Evolutionary conservation across 1,139 yeast genomes (phyloP).

Genomic region (Sugiyamaella neomexicana): DNA sequence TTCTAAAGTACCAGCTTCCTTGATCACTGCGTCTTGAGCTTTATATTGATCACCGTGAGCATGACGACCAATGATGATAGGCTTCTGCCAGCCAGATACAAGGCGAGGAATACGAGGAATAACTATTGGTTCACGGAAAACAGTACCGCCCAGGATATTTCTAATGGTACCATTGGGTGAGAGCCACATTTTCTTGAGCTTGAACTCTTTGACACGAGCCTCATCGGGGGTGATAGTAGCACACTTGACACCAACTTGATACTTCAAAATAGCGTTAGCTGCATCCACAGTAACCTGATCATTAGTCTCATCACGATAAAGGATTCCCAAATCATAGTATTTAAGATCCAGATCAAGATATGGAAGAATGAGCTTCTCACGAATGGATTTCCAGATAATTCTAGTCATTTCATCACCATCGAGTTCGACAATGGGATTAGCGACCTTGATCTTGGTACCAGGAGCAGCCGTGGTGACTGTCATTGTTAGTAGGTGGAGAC

Average conservation of each 20-base stretch:
- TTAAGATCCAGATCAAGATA: constrained; percentile 84
- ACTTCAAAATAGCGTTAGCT: constrained; percentile 83
- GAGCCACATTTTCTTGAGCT: constrained; percentile 92
- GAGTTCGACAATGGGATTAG: constrained; percentile 88
- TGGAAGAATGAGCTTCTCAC: constrained; percentile 74
- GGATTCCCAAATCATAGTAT: constrained; percentile 87
- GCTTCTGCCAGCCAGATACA: constrained; percentile 91
- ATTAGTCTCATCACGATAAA: constrained; percentile 80
- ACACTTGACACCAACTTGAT: constrained; percentile 93
- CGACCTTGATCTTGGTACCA: constrained; percentile 65
- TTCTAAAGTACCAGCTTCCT: constrained; percentile 76
- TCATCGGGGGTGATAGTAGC: constrained; percentile 99
- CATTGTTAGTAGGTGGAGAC: constrained; percentile 15
- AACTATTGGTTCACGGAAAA: constrained; percentile 94
- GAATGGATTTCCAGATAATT: constrained; percentile 86
- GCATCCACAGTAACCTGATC: constrained; percentile 88
- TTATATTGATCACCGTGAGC: constrained; percentile 97
- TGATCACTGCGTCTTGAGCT: constrained; percentile 81
- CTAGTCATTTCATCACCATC: constrained; percentile 98
- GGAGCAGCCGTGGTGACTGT: constrained; percentile 15
- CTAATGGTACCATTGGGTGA: constrained; percentile 97
- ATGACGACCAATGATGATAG: constrained; percentile 94
- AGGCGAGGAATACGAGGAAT: constrained; percentile 85
- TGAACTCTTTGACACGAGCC: constrained; percentile 86
- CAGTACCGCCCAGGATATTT: constrained; percentile 93